Percentiles rank a stretch among this genome's conserved stretches.
These are phyloP conservation scores for Cucurbita moschata DNA, from an alignment of 306 rosid species.

Conservation along the genomic window DNA sequence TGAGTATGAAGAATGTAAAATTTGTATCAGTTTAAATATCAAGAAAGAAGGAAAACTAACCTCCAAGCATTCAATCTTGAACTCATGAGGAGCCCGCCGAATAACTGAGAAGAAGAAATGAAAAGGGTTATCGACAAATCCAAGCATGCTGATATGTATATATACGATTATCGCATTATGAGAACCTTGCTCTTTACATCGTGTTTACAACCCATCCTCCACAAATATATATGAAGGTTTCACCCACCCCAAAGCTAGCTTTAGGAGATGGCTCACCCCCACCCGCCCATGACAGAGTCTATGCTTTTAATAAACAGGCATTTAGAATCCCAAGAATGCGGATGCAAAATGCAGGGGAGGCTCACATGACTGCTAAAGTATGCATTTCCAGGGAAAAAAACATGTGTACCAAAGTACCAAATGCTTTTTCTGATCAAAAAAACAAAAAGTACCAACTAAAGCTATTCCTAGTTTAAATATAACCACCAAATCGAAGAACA, in stretches of 20 bases:
- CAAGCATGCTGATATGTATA: not conserved
- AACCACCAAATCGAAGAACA: not conserved
- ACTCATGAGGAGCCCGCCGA: conserved; percentile 92
- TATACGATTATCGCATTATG: not conserved
- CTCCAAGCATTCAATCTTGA: conserved; percentile 91
- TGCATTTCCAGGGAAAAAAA: not conserved
- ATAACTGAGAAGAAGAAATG: conserved; percentile 41
- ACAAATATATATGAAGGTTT: not conserved
- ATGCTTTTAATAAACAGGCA: not conserved
- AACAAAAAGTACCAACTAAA: not conserved
- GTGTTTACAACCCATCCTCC: not conserved
- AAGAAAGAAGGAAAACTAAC: conserved; percentile 30
- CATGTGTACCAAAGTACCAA: not conserved
- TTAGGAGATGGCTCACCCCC: not conserved
- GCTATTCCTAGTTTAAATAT: not conserved
- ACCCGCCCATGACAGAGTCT: not conserved
- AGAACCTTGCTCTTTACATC: not conserved
- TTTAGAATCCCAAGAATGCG: not conserved
- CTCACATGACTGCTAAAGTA: not conserved
- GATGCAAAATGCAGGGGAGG: not conserved
- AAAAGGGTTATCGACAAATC: not conserved
- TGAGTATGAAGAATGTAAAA: conserved; percentile 2
- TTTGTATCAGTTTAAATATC: not conserved
- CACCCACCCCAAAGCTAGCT: not conserved
- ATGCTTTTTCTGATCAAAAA: too few relatives aligned